A percentile compares a stretch with the other conserved stretches of the same genome.
Evolutionary conservation across 345 rosid genomes (phyloP).

Genomic region (Linum tenue): DNA sequence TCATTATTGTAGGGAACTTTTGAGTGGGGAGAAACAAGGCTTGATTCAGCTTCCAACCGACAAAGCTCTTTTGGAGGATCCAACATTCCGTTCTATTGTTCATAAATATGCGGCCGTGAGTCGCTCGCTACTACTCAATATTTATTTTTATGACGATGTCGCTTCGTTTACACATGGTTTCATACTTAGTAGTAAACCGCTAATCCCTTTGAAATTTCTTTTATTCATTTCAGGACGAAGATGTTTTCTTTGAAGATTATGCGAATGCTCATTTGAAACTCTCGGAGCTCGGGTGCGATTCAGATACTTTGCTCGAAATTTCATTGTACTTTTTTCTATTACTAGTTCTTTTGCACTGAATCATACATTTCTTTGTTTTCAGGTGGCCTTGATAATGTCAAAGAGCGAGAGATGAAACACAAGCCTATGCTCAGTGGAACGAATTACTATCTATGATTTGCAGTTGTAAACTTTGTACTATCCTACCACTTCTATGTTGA

Average conservation of each 20-base stretch:
- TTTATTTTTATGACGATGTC: too few species aligned
- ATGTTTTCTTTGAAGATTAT: constrained; percentile 21
- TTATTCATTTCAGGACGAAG: constrained; percentile 11
- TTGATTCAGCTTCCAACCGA: constrained; percentile 17
- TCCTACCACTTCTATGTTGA: not conserved
- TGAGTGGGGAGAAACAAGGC: constrained; percentile 20
- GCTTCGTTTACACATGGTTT: too few species aligned
- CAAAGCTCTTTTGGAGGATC: constrained; percentile 21
- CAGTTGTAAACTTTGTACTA: not conserved
- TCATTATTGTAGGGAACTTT: constrained; percentile 10
- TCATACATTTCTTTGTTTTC: too few species aligned
- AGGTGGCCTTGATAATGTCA: too few species aligned
- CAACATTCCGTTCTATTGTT: constrained; percentile 14
- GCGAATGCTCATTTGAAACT: constrained; percentile 25
- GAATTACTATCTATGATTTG: too few species aligned
- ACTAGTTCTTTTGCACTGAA: too few species aligned
- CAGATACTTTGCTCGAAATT: not conserved
- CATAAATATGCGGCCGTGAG: constrained; percentile 20
- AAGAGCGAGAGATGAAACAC: too few species aligned
- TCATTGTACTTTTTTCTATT: not conserved
- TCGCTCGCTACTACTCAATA: not conserved
- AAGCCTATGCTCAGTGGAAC: too few species aligned
- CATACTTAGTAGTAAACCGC: too few species aligned
- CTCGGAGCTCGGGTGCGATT: constrained; percentile 17
- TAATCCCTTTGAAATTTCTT: too few species aligned